Base-by-base conservation (phyloP, 257 asterid species). In the Catharanthus roseus region DNA sequence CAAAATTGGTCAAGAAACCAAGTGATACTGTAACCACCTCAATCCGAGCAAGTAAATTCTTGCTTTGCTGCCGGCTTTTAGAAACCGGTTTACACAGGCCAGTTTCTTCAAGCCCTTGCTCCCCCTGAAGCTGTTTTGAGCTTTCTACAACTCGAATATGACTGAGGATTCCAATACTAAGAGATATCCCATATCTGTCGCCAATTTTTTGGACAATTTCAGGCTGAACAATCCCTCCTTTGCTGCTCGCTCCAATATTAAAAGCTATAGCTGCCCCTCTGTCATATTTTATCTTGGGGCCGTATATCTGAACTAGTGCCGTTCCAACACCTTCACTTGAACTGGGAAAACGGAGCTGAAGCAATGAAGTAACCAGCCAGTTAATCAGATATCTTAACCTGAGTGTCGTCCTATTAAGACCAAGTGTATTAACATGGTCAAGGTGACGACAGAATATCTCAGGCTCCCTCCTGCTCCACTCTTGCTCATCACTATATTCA, bases 221-320 rank as follows among this genome's bases (percentile, higher is more conserved):
- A 12, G 81, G 84, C 31, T 74, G 76, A 51, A 80, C 47, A 11
- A 80, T 50, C 39, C 72, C 82, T 3, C 80, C 80, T 60, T 63
- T 64, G 54, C 69, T 26, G 45, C 74, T 74, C 28, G 67, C 72
- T 65, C 77, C 31, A 10, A 81, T 55, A 9, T 81, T 81, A 53
- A 81, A 81, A 1, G 85, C 85, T 13, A 81, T 45, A 28, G 78
- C 69, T 34, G 80, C 82, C 18, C 85, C 85, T 65, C 85, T 77
- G 64, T 82, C 83, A 19, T 75, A 73, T 61, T 76, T 78, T 19
- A 82, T 75, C 63, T 78, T 82, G 19, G 86, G 86, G 21, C 86
- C 86, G 16, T 78, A 82, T 54, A 82, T 76, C 47, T 78, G 79
- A 34, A 78, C 86, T 3, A 82, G 83, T 18, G 75, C 69, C 38